Evolutionary conservation across 2,329 filamentous ascomycete genomes (phyloP).

Genomic region (Aspergillus glaucus): DNA sequence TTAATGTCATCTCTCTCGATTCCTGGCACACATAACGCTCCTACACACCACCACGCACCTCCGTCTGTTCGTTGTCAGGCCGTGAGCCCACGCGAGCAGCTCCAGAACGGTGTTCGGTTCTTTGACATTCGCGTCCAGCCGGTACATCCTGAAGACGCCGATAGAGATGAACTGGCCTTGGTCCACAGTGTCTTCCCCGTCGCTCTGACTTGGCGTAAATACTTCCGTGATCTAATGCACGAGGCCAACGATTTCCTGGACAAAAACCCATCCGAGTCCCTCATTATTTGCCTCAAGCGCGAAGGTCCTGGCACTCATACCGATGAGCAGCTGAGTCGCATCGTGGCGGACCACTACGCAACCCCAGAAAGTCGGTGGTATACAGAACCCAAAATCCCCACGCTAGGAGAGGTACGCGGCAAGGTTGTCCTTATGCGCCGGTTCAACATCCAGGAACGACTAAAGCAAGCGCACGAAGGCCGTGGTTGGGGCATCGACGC

Average conservation of each 20-base stretch:
- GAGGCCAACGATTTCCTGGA: slow-evolving; percentile 70
- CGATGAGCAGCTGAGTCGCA: slow-evolving; percentile 69
- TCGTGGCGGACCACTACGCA: slow-evolving; percentile 68
- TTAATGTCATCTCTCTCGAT: slow-evolving; percentile 78
- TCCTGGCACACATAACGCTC: slow-evolving; percentile 92
- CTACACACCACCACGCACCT: slow-evolving; percentile 74
- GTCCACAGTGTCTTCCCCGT: slow-evolving; percentile 90
- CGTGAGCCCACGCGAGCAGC: slow-evolving; percentile 67
- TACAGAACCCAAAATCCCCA: slow-evolving; percentile 68
- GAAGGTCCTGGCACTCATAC: slow-evolving; percentile 77
- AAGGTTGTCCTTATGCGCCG: slow-evolving; percentile 79
- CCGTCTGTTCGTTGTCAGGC: slow-evolving; percentile 92
- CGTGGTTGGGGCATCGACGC: slow-evolving; percentile 55
- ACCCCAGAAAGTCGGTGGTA: slow-evolving; percentile 61
- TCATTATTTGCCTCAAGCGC: slow-evolving; percentile 84
- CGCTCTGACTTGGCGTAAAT: slow-evolving; percentile 72
- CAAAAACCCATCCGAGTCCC: slow-evolving; percentile 68
- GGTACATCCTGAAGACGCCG: slow-evolving; percentile 49
- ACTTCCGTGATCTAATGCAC: slow-evolving; percentile 66
- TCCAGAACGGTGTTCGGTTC: slow-evolving; percentile 87
- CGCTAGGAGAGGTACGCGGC: slow-evolving; percentile 70
- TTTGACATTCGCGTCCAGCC: slow-evolving; percentile 82
- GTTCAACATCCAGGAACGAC: slow-evolving; percentile 56
- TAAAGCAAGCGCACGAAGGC: slow-evolving; percentile 42
- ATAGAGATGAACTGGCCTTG: slow-evolving; percentile 65